These are phyloP conservation scores for Asparagopsis taxiformis DNA, from an alignment of 31 red algal genomes.

Conservation along the genomic window DNA sequence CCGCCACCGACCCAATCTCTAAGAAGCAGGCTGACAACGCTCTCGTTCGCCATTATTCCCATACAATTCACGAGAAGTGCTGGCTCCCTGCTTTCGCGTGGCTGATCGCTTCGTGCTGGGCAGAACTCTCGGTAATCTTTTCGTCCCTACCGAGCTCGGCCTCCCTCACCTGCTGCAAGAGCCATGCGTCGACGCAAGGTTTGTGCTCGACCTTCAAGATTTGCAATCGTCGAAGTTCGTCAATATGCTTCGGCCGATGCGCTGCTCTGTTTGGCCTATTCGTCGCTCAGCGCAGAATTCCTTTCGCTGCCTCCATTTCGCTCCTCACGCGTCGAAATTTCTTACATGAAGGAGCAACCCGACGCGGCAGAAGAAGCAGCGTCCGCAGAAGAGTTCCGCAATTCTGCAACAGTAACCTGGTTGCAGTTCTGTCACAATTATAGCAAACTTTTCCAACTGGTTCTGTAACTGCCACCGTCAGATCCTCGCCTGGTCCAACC, in stretches of 20 bases:
- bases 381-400: background rate
- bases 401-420: background rate
- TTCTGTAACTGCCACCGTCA: conserved; percentile 38
- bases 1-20: conserved; percentile 6
- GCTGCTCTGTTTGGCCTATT: conserved; percentile 31
- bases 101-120: conserved; percentile 26
- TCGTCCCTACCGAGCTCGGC: conserved; percentile 31
- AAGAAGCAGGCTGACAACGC: conserved; percentile 26
- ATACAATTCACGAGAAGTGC: conserved; percentile 30
- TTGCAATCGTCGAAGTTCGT: conserved; percentile 35
- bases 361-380: background rate
- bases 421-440: conserved; percentile 9
- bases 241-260: conserved; percentile 28
- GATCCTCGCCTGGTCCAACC: conserved; percentile 26
- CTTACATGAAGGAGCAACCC: conserved; percentile 27
- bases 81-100: conserved; percentile 48
- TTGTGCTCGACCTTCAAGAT: conserved; percentile 41
- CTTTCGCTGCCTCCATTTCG: conserved; percentile 26
- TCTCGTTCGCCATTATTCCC: conserved; percentile 28
- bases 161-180: conserved; percentile 21
- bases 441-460: conserved; percentile 50
- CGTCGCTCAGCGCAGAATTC: conserved; percentile 21
- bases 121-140: conserved; percentile 24
- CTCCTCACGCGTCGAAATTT: conserved; percentile 31
- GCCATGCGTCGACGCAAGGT: conserved; percentile 34